phyloP scores from a whole-genome alignment of 2,329 filamentous ascomycete genomes.

The Cladophialophora psammophila region DNA sequence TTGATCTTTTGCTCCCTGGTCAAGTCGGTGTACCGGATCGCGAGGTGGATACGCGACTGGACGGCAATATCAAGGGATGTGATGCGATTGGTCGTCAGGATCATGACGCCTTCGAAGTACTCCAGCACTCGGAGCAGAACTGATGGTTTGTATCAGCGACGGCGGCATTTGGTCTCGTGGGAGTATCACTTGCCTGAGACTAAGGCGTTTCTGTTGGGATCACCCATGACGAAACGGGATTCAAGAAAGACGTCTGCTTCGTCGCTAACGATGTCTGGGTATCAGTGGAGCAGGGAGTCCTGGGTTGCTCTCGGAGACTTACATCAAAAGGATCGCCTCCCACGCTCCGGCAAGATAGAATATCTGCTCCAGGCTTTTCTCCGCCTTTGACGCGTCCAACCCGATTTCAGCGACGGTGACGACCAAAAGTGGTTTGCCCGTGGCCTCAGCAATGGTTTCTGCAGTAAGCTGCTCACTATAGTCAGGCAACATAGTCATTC shows the following conservation, averaged over 20 bases:
- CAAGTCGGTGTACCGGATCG: neutral
- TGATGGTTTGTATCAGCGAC: neutral
- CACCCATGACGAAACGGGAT: neutral
- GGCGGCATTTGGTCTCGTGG: neutral
- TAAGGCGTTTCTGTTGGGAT: neutral
- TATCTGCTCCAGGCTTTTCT: slow-evolving; percentile 2
- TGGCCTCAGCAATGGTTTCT: neutral
- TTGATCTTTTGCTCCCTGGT: neutral
- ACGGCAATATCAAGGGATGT: neutral
- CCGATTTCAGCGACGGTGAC: neutral
- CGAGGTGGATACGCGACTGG: neutral
- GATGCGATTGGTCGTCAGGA: neutral
- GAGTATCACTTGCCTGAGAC: neutral
- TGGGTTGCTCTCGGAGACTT: neutral
- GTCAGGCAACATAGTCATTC: neutral
- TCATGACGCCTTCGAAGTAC: neutral
- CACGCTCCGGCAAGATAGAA: neutral
- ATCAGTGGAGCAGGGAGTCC: neutral
- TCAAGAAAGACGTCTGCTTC: neutral
- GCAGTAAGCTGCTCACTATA: neutral
- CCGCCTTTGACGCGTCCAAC: neutral
- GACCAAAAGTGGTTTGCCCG: neutral
- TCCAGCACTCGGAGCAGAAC: neutral
- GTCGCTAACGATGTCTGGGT: neutral
- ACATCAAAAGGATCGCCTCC: neutral